Evolutionary conservation across 2,329 filamentous ascomycete species (phyloP).

Genomic region (Aureobasidium pullulans): DNA sequence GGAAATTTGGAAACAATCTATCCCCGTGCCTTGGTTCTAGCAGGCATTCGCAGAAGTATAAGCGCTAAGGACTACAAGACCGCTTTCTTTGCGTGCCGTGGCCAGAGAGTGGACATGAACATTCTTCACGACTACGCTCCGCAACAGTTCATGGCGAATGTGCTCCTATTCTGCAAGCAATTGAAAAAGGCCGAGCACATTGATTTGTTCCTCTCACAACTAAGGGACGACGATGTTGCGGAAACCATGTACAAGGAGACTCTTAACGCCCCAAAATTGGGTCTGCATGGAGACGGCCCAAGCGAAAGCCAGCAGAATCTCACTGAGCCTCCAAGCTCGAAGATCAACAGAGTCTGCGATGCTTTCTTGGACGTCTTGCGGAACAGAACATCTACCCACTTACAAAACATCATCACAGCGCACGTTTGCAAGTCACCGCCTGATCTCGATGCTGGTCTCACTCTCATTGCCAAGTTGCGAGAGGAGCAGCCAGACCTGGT

Average conservation of each 20-base stretch:
- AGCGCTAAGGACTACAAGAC: slow-evolving; percentile 71
- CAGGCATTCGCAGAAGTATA: slow-evolving; percentile 76
- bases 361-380: slow-evolving; percentile 66
- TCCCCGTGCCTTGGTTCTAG: slow-evolving; percentile 84
- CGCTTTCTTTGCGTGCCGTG: slow-evolving; percentile 82
- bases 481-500: slow-evolving; percentile 62
- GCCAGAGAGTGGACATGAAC: slow-evolving; percentile 95
- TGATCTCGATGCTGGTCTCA: slow-evolving; percentile 76
- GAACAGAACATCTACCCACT: slow-evolving; percentile 52
- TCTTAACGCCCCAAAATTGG: slow-evolving; percentile 39
- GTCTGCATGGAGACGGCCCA: slow-evolving; percentile 12
- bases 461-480: slow-evolving; percentile 66
- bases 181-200: slow-evolving; percentile 74
- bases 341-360: slow-evolving; percentile 85
- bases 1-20: slow-evolving; percentile 95
- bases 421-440: slow-evolving; percentile 91
- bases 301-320: not conserved
- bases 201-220: slow-evolving; percentile 82
- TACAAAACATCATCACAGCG: slow-evolving; percentile 91
- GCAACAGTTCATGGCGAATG: slow-evolving; percentile 69
- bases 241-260: slow-evolving; percentile 92
- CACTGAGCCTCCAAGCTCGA: slow-evolving; percentile 34
- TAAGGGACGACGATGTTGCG: slow-evolving; percentile 83
- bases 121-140: slow-evolving; percentile 92
- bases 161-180: slow-evolving; percentile 74